Conservation (phyloP, 2,329 filamentous ascomycete species). For the Endoconidiophora polonica region DNA sequence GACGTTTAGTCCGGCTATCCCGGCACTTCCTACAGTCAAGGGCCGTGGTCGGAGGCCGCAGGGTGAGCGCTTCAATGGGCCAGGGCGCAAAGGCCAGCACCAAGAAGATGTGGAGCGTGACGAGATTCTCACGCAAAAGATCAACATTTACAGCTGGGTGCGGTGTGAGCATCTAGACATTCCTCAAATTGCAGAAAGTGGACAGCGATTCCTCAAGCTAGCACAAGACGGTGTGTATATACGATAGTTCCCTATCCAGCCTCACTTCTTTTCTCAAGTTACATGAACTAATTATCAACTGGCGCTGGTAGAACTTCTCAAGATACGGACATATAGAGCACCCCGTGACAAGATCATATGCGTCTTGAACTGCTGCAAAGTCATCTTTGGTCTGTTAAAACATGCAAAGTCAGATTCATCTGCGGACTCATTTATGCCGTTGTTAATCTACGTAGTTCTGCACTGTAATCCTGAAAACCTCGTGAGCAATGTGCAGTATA, state of each 20-base stretch:
- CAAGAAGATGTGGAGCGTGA: slow-evolving; percentile 96
- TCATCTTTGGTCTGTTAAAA: slow-evolving; percentile 88
- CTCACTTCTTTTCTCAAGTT: background rate
- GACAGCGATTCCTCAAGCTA: slow-evolving; percentile 70
- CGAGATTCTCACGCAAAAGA: slow-evolving; percentile 89
- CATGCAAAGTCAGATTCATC: slow-evolving; percentile 89
- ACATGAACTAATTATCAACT: slow-evolving; percentile 12
- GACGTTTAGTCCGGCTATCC: slow-evolving; percentile 89
- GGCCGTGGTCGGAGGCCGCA: slow-evolving; percentile 42
- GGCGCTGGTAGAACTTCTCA: slow-evolving; percentile 55
- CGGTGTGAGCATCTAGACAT: slow-evolving; percentile 89
- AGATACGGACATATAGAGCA: slow-evolving; percentile 94
- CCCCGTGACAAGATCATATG: slow-evolving; percentile 97
- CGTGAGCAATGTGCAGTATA: slow-evolving; percentile 96
- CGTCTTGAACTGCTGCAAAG: slow-evolving; percentile 96
- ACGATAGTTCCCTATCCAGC: background rate
- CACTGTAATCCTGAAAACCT: slow-evolving; percentile 90
- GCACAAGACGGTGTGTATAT: slow-evolving; percentile 59
- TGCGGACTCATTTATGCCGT: slow-evolving; percentile 85
- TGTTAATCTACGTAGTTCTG: slow-evolving; percentile 89
- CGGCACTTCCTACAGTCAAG: slow-evolving; percentile 52
- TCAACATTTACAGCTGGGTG: slow-evolving; percentile 93
- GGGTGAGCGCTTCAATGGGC: slow-evolving; percentile 51
- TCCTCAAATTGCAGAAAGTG: slow-evolving; percentile 65
- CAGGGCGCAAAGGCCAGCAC: slow-evolving; percentile 83